Percentiles rank a stretch among this genome's conserved stretches.
phyloP scores from a whole-genome alignment of 1,284 basidiomycete genomes.

The Porogramme epimiltina region DNA sequence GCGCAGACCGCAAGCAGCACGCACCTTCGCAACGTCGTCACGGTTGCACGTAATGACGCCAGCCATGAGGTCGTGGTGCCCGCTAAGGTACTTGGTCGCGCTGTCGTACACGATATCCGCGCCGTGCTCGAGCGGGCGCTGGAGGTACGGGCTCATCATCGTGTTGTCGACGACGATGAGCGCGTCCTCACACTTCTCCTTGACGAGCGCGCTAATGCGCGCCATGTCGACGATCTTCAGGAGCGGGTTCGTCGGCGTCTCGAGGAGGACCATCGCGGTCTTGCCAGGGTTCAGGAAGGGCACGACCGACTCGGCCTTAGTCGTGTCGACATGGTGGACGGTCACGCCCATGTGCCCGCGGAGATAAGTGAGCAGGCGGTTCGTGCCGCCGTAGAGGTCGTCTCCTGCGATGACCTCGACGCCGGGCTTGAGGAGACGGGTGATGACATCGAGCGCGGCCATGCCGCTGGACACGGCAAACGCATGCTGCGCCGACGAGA shows the following conservation, averaged over 20 bases:
- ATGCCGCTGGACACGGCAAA: constrained; percentile 96
- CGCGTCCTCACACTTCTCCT: constrained; percentile 80
- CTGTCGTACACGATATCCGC: constrained; percentile 98
- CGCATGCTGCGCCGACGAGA: constrained; percentile 86
- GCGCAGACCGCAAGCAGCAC: not conserved
- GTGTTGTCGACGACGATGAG: constrained; percentile 97
- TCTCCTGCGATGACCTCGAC: constrained; percentile 96
- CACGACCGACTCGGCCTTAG: constrained; percentile 64
- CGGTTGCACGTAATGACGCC: constrained; percentile 91
- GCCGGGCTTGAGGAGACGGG: constrained; percentile 91
- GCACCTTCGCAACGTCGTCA: constrained; percentile 86
- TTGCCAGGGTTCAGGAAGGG: constrained; percentile 71
- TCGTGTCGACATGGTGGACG: constrained; percentile 96
- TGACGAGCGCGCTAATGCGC: constrained; percentile 78
- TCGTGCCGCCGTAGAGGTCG: constrained; percentile 97
- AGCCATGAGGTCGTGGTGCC: constrained; percentile 99
- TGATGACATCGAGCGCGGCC: constrained; percentile 96
- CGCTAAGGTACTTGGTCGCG: constrained; percentile 96
- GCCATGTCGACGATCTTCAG: constrained; percentile 95
- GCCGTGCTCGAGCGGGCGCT: constrained; percentile 93
- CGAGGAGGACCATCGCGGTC: constrained; percentile 92
- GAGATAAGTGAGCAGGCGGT: constrained; percentile 93
- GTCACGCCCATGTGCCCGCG: constrained; percentile 86
- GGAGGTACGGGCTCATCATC: constrained; percentile 99
- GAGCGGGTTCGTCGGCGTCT: constrained; percentile 97